Percentiles rank a stretch among this genome's conserved stretches.
Conservation (phyloP, 2,329 filamentous ascomycete genomes). For the Exserohilum rostratum region DNA sequence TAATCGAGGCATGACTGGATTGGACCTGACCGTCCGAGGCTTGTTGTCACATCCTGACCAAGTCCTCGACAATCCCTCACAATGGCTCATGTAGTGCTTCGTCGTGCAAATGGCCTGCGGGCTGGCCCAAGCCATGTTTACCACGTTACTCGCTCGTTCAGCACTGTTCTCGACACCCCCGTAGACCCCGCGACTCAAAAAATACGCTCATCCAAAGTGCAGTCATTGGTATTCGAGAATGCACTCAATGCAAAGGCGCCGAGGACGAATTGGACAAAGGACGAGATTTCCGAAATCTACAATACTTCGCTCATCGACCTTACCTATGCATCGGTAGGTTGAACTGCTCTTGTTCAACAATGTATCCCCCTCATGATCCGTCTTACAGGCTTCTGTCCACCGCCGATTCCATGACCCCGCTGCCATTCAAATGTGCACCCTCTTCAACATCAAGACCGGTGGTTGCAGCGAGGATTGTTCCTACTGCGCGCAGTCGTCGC, state of each 20-base stretch:
- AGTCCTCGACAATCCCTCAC: not conserved
- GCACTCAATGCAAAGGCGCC: conserved; percentile 67
- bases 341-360: conserved; percentile 10
- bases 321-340: conserved; percentile 70
- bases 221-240: conserved; percentile 36
- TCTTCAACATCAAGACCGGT: conserved; percentile 97
- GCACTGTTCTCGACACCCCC: conserved; percentile 42
- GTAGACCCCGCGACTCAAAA: conserved; percentile 32
- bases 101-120: conserved; percentile 6
- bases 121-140: not conserved
- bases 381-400: conserved; percentile 71
- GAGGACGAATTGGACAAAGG: conserved; percentile 77
- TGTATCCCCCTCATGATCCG: conserved; percentile 6
- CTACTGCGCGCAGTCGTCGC: conserved; percentile 88
- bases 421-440: conserved; percentile 87
- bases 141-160: conserved; percentile 27
- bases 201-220: conserved; percentile 17
- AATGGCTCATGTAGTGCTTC: conserved; percentile 12
- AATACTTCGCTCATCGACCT: conserved; percentile 81
- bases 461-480: conserved; percentile 92
- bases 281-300: conserved; percentile 83
- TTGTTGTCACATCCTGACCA: not conserved
- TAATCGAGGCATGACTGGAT: conserved; percentile 1
- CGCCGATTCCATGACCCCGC: conserved; percentile 83
- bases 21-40: not conserved